Evolutionary conservation across 768 basidiomycete genomes (phyloP), one percentile per base, ranked within the genome.

Genomic region (Hypholoma sublateritium): DNA sequence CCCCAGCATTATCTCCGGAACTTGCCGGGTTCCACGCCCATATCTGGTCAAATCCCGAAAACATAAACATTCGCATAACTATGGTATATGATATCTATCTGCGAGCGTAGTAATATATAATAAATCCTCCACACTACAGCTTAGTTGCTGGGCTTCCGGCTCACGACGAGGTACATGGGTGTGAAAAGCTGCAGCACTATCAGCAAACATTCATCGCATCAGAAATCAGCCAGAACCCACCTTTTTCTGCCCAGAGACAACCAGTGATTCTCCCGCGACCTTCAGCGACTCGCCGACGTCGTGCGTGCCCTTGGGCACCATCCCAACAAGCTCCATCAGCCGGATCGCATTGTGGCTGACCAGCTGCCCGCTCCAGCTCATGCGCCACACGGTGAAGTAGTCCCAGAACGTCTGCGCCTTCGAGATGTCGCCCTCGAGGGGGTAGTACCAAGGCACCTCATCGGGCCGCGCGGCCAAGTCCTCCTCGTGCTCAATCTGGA

Each of bases 371-470:
- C 88, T 86, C 82, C 83, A 87, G 72, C 91, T 93, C 79, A 91
- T 96, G 52, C 95, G 81, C 88, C 89, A 93, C 35, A 92, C 89
- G 9, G 88, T 91, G 62, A 94, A 76, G 61, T 86, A 86, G 70
- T 98, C 97, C 91, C 93, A 97, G 35, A 85, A 67, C 1, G 95
- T 98, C 77, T 99, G 96, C 2, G 93, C 90, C 74, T 98, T 97
- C 60, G 74, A 66, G 60, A 97, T 80, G 71, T 99, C 93, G 60
- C 97, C 96, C 72, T 97, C 95, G 24, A 98, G 81, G 0, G 95
- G 95, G 73, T 98, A 98, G 74, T 95, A 99, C 97, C 97, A 99
- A 0, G 88, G 85, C 36, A 93, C 74, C 11, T 72, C 70, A 63
- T 92, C 93, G 0, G 80, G 76, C 43, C 95, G 89, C 25, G 89